Base-by-base conservation (phyloP, 2,329 filamentous ascomycete genomes). In the Stagonosporopsis cucurbitacearum region DNA sequence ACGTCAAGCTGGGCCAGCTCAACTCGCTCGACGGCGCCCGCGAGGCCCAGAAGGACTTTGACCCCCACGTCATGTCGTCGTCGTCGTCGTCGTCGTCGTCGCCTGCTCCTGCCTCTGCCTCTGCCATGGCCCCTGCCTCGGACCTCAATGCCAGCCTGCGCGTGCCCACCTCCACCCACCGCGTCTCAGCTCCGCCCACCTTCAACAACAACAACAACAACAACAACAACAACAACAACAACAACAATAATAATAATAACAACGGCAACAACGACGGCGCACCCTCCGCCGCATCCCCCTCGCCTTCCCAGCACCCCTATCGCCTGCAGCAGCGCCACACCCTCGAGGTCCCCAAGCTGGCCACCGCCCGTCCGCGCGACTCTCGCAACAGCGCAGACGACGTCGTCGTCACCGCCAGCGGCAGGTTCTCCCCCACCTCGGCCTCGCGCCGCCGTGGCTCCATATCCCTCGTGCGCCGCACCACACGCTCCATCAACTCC, bases 401-500 rank as follows among this genome's bases (percentile, higher is more conserved):
- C 65, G 82, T 81, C 76, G 82, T 81, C 76, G 82, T 85, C 13
- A 86, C 86, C 39, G 82, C 87, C 9, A 94, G 85, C 64, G 94
- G 93, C 42, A 88, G 93, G 52, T 94, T 96, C 73, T 96, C 94
- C 20, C 92, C 86, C 4, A 84, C 84, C 23, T 82, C 84, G 2
- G 80, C 84, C 19, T 83, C 84, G 19, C 81, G 83, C 47, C 87
- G 94, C 67, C 84, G 93, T 65, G 87, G 89, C 8, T 99, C 95
- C n/a, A 81, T 96, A 59, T 93, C 85, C 62, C 79, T 98, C 50
- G 91, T 84, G 49, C 85, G 94, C 69, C 86, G 92, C 59, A 88
- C 88, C 58, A 97, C 94, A 22, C 85, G 92, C 59, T 96, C 92
- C 6, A 86, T 96, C 70, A 88, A 93, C 68, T 95, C 92, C 2